These are phyloP conservation scores for Spiraea crenata DNA, from an alignment of 331 rosid species.

Conservation along the genomic window DNA sequence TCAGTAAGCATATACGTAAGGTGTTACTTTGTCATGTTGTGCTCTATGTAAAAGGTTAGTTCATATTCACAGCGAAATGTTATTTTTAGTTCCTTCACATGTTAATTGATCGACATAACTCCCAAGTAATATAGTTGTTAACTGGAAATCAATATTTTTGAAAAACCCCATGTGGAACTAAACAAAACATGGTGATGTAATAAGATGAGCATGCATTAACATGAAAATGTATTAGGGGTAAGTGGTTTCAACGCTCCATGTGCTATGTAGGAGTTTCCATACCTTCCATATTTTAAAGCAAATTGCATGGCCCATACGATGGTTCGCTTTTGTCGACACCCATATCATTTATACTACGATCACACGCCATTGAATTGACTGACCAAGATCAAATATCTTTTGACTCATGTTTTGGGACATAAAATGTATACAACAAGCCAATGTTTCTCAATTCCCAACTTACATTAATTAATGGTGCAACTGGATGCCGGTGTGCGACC, in stretches of 20 bases:
- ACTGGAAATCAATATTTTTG: too few relatives aligned
- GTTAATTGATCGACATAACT: too few relatives aligned
- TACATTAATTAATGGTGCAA: neutral
- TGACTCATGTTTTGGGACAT: slow-evolving; percentile 20
- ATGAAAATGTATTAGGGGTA: neutral
- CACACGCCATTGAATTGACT: slow-evolving; percentile 28
- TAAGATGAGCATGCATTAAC: too few relatives aligned
- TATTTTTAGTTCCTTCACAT: too few relatives aligned
- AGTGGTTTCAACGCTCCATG: slow-evolving; percentile 16
- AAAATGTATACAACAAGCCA: neutral
- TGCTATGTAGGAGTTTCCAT: slow-evolving; percentile 1
- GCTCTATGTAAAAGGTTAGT: too few relatives aligned
- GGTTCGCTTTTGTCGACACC: slow-evolving; percentile 30
- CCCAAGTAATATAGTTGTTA: too few relatives aligned
- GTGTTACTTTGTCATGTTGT: too few relatives aligned
- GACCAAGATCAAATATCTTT: slow-evolving; percentile 24
- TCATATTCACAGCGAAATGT: too few relatives aligned
- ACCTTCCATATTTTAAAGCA: slow-evolving; percentile 19
- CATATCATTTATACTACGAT: neutral
- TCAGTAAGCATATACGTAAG: too few relatives aligned
- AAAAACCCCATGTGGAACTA: too few relatives aligned
- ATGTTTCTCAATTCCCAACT: neutral
- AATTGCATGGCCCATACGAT: slow-evolving; percentile 22
- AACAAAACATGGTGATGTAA: too few relatives aligned
- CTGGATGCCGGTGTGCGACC: neutral